Evolutionary conservation across 148 eudicot species (phyloP), one percentile per base, ranked within the genome.

Genomic region (Amaranthus hypochondriacus): DNA sequence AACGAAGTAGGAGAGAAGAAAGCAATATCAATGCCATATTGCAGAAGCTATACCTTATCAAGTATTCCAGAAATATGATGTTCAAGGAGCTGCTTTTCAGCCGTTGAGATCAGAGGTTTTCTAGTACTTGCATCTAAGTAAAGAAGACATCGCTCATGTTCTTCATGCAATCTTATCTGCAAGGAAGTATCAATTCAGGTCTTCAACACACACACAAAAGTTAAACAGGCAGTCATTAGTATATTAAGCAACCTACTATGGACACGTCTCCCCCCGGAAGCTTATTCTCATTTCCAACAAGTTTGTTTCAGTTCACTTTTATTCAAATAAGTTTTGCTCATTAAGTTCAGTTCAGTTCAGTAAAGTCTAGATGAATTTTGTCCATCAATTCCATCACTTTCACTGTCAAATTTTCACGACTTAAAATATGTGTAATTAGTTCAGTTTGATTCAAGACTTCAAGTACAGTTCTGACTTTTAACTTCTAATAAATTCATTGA

Each of bases 151-250:
- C 98, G 87, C 78, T 94, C 98, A 79, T 94, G 88, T 81, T 94
- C 98, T 83, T 94, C 97, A 79, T 89, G 91, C 79, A 94, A 82
- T 84, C 98, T 86, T 78, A 72, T 79, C 98, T 94, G 92, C 85
- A 77, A 76, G 46, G 9, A 79, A 21, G 69, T 42, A 72, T 69
- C 75, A 76, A 21, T 62, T 75, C 55, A 83, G 76, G 69, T 63
- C 56, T 62, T 59, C 51, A 48, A n/a, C 53, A 59, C 43, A 60
- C 10, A 62, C 66, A 53, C 39, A 55, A 11, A 56, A 13, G 7
- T 48, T 56, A 43, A 47, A 9, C 47, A 28, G 8, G 44, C 44
- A 53, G 39, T 28, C 4, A 50, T 58, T 47, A 48, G 44, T 48
- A 49, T n/a, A 6, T 5, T 50, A 49, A 64, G 62, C 75, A 75